Base-by-base conservation (phyloP, 345 rosid genomes). In the Ceriops decandra region DNA sequence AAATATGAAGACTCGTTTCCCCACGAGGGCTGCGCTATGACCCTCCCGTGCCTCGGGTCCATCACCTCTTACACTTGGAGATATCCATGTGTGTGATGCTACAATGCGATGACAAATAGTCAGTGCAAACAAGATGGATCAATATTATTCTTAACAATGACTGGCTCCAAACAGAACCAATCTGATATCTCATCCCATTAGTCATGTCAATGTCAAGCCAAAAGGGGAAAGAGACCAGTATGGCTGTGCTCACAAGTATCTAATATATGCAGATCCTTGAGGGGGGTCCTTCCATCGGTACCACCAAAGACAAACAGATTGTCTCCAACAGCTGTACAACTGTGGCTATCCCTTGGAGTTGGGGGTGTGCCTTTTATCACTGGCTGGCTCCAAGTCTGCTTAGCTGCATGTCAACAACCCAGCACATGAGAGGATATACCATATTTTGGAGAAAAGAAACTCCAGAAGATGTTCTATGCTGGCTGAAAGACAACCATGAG, bases 1-100 rank as follows among this genome's bases (percentile, higher is more conserved):
- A 83, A 92, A 91, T 77, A 92, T 79, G 77, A 86, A 95, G 51
- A 95, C 84, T 32, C 90, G 82, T 88, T 82, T 92, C 16, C 98
- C 97, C 78, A 95, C 92, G 57, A 92, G 89, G 7, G 97, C 87
- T 57, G 99, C 96, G 67, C 88, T 83, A 75, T 95, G 98, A 74
- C 96, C 97, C 80, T 95, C 99, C 72, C 99, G 88, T 67, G 96
- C 90, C 77, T 82, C 87, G 5, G 98, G 98, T 61, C 91, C 99
- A 46, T 90, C 97, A 33, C 98, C 99, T 80, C 93, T 88, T 65
- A 90, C 84, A 76, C 81, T 84, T 22, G 98, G 99, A 64, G 92
- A 84, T 74, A 77, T 80, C 99, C 99, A 95, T 51, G 96, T 84
- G 74, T 87, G 90, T 46, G 95, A 80, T 81, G 91, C 99, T 95